A percentile compares a stretch with the other conserved stretches of the same genome.
Evolutionary conservation across 345 rosid species (phyloP).

Genomic region (Alliaria petiolata): DNA sequence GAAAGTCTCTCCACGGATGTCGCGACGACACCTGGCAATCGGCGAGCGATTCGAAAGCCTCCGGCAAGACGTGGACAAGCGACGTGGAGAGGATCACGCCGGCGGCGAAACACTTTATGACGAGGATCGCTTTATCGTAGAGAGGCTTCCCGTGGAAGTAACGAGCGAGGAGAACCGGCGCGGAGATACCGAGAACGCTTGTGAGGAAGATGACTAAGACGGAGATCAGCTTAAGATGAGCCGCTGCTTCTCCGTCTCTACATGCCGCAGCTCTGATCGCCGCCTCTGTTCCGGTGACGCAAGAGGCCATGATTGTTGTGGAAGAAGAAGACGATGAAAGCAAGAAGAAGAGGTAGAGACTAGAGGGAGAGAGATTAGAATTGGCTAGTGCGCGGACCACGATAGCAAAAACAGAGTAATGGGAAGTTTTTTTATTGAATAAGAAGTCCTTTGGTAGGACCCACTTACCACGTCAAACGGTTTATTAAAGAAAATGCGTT

Average conservation of each 20-base stretch:
- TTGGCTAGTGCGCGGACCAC: conserved; percentile 8
- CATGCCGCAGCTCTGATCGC: conserved; percentile 47
- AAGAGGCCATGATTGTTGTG: conserved; percentile 42
- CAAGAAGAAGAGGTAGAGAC: neutral
- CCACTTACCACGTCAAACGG: conserved; percentile 25
- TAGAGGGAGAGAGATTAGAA: neutral
- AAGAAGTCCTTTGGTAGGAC: conserved; percentile 1
- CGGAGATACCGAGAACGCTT: conserved; percentile 65
- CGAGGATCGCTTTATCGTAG: conserved; percentile 63
- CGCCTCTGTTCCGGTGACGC: conserved; percentile 48
- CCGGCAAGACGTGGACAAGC: conserved; percentile 88
- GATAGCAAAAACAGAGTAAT: neutral
- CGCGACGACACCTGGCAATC: conserved; percentile 71
- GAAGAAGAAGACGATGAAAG: neutral
- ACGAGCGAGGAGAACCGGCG: conserved; percentile 68
- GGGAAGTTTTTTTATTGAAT: conserved; percentile 5
- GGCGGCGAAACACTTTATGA: conserved; percentile 92
- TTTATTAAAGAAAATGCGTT: conserved; percentile 28
- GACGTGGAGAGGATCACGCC: conserved; percentile 96
- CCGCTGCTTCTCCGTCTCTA: conserved; percentile 56
- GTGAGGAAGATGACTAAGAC: conserved; percentile 62
- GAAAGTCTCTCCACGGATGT: conserved; percentile 90
- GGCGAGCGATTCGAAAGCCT: conserved; percentile 65
- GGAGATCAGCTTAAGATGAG: conserved; percentile 67
- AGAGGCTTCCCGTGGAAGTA: conserved; percentile 73